Evolutionary conservation across 2,329 filamentous ascomycete species (phyloP), one percentile per base, ranked within the genome.

Genomic region (Diaporthe eres): DNA sequence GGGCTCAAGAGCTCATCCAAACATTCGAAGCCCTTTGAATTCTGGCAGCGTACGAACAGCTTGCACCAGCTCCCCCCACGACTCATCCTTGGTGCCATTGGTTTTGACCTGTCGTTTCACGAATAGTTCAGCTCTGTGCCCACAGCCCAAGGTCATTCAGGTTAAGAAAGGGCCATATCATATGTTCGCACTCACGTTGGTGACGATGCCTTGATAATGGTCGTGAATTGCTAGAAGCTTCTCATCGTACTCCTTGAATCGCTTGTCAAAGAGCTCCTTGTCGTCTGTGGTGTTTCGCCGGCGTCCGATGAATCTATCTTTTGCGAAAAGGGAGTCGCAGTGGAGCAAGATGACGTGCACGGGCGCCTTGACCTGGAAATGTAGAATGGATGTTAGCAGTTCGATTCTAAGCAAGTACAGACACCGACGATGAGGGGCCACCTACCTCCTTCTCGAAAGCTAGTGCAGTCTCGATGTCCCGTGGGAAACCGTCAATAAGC

Each of bases 361-460:
- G n/a, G n/a, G n/a, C n/a, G n/a, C n/a, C n/a, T n/a, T n/a, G n/a
- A 67, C 3, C 61, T 67, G 25, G 42, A 8, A 2, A 47, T 19
- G 10, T 10, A 28, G 5, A 31, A 4, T 1, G 9, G 13, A 5
- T 7, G 19, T 67, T 19, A 67, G 28, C 28, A 28, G 15, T 22
- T 1, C 0, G 5, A 4, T n/a, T 49, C 58, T 9, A 3, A 15
- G 19, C 6, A 51, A 3, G 5, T 4, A 1, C 7, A 15, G 22
- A 12, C 2, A 2, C 12, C 42, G 15, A 13, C 0, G 3, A 22
- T 2, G 4, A 10, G 15, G 10, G 3, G 10, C 4, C 3, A 65
- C 15, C 10, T 6, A 49, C 61, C 5, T 65, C 9, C 42, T 34
- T 15, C 25, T 49, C 61, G 34, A 65, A 65, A 8, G 15, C 61